Evolutionary conservation across 768 basidiomycete genomes (phyloP).

Genomic region (Omphalotus guepiniiformis): DNA sequence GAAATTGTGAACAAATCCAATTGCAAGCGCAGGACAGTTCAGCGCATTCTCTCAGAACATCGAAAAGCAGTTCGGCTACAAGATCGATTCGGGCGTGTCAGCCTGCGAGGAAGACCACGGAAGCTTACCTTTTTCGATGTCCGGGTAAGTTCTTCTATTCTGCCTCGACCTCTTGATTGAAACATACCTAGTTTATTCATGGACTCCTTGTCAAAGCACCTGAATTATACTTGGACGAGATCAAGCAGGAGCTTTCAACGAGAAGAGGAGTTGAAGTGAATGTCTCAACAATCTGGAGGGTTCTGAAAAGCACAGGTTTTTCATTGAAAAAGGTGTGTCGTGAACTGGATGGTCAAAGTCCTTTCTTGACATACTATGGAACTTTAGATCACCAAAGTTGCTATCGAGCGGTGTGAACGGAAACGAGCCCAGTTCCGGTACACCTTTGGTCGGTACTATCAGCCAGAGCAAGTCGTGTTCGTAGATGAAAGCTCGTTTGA

Average conservation of each 20-base stretch:
- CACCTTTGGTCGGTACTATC: not conserved
- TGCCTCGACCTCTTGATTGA: too few relatives aligned
- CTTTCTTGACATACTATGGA: slow-evolving; percentile 7
- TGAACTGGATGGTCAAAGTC: not conserved
- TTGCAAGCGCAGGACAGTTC: too few relatives aligned
- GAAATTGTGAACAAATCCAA: too few relatives aligned
- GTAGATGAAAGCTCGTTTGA: slow-evolving; percentile 8
- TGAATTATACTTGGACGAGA: slow-evolving; percentile 15
- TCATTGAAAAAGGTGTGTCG: slow-evolving; percentile 21
- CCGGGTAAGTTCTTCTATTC: too few relatives aligned
- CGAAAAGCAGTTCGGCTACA: too few relatives aligned
- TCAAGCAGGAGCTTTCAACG: slow-evolving; percentile 9
- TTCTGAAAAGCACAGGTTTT: slow-evolving; percentile 19
- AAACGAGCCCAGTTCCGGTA: slow-evolving; percentile 12
- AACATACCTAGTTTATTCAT: too few relatives aligned
- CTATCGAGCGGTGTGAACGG: slow-evolving; percentile 16
- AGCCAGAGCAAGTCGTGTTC: not conserved
- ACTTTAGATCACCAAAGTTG: slow-evolving; percentile 11
- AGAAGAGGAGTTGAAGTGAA: slow-evolving; percentile 16
- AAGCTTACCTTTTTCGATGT: too few relatives aligned
- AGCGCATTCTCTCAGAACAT: too few relatives aligned
- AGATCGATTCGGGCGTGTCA: too few relatives aligned
- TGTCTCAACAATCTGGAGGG: slow-evolving; percentile 19
- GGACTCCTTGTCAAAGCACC: too few relatives aligned
- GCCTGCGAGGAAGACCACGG: too few relatives aligned